Evolutionary conservation across 2,329 filamentous ascomycete species (phyloP).

Genomic region (Xylariaceae sp.): DNA sequence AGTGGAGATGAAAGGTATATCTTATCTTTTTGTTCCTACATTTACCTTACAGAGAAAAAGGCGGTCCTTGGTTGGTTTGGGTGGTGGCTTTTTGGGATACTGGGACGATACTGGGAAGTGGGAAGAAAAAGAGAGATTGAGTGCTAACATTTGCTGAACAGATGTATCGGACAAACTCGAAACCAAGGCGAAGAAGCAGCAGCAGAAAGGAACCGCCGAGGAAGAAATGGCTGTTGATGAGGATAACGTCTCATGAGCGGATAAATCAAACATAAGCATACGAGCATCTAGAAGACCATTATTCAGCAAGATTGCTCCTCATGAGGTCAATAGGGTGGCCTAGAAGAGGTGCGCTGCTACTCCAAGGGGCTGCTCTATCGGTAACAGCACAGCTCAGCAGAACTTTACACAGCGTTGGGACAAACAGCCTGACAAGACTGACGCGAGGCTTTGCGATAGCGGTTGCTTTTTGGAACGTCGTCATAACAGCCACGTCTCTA

Average conservation of each 20-base stretch:
- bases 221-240: slow-evolving; percentile 35
- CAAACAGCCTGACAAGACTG: background rate
- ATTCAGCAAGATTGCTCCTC: too few relatives aligned
- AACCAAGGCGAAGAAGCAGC: slow-evolving; percentile 8
- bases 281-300: too few relatives aligned
- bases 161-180: slow-evolving; percentile 24
- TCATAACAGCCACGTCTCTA: background rate
- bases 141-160: slow-evolving; percentile 9
- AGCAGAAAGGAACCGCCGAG: slow-evolving; percentile 1
- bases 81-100: too few relatives aligned
- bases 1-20: slow-evolving; percentile 44
- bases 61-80: too few relatives aligned
- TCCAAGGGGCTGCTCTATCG: too few relatives aligned
- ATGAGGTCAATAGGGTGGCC: too few relatives aligned
- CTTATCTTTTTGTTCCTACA: background rate
- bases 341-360: too few relatives aligned
- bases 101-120: background rate
- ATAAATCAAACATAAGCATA: too few relatives aligned
- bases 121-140: background rate
- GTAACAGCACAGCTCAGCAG: too few relatives aligned
- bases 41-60: background rate
- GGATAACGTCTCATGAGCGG: slow-evolving; percentile 35
- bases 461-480: background rate
- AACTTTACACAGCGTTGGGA: too few relatives aligned
- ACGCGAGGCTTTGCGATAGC: background rate